phyloP scores from a whole-genome alignment of 345 rosid genomes.

The Geranium rotundifolium region DNA sequence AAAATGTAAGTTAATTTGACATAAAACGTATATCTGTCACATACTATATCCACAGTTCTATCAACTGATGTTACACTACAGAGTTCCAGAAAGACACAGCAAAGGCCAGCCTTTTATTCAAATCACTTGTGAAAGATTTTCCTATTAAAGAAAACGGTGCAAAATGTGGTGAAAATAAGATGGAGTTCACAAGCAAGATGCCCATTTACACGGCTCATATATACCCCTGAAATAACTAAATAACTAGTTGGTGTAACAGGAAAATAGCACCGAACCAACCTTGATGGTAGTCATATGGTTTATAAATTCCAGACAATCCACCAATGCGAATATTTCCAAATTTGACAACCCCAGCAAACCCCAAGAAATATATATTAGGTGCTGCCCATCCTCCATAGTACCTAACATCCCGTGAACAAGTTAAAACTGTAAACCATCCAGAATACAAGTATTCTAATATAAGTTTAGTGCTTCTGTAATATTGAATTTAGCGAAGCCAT shows the following conservation, averaged over 20 bases:
- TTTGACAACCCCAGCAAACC: slow-evolving; percentile 76
- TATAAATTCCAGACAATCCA: slow-evolving; percentile 88
- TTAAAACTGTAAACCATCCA: background rate
- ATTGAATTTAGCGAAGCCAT: too few relatives aligned
- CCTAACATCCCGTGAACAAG: slow-evolving; percentile 26
- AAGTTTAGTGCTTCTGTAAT: too few relatives aligned
- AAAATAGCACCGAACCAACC: slow-evolving; percentile 26
- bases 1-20: slow-evolving; percentile 1
- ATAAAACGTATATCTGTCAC: background rate
- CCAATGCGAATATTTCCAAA: slow-evolving; percentile 79
- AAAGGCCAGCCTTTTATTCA: too few relatives aligned
- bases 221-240: too few relatives aligned
- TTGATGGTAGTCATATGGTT: slow-evolving; percentile 37
- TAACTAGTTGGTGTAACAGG: too few relatives aligned
- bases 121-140: too few relatives aligned
- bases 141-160: too few relatives aligned
- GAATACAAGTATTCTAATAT: background rate
- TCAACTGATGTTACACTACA: background rate
- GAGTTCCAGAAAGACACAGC: too few relatives aligned
- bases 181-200: too few relatives aligned
- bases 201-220: too few relatives aligned
- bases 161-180: too few relatives aligned
- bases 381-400: slow-evolving; percentile 97
- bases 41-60: background rate
- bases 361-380: slow-evolving; percentile 71